Conservation (phyloP, 176 grass and related monocot species). For the Dendrocalamus sinicus region DNA sequence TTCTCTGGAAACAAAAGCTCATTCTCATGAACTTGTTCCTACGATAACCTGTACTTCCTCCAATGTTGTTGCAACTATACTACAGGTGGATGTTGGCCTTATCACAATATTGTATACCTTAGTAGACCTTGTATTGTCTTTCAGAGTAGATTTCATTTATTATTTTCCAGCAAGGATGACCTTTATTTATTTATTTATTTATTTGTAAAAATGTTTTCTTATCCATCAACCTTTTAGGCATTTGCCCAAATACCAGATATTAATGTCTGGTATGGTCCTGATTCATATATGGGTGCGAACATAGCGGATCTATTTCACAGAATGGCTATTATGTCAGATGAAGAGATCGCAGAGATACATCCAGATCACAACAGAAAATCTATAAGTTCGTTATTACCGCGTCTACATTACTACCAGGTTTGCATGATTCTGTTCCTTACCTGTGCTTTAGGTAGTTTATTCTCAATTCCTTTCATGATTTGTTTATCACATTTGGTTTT, state of each 20-base stretch:
- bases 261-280: constrained; percentile 96
- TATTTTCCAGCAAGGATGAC: background rate
- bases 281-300: constrained; percentile 99
- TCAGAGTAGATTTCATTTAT: background rate
- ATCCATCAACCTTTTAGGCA: constrained; percentile 56
- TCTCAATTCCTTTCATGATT: background rate
- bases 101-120: constrained; percentile 7
- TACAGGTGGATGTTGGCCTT: constrained; percentile 68
- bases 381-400: constrained; percentile 65
- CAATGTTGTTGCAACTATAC: constrained; percentile 94
- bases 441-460: constrained; percentile 35
- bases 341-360: constrained; percentile 93
- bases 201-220: constrained; percentile 34
- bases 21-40: constrained; percentile 89
- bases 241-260: constrained; percentile 87
- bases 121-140: constrained; percentile 4
- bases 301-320: constrained; percentile 89
- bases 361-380: constrained; percentile 72
- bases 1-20: constrained; percentile 93
- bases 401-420: constrained; percentile 88
- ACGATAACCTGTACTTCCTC: constrained; percentile 98
- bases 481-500: background rate
- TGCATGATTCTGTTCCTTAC: constrained; percentile 23
- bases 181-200: constrained; percentile 40
- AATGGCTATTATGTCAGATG: constrained; percentile 86